phyloP scores from a whole-genome alignment of 2,329 filamentous ascomycete species.

The Hawksworthiomyces lignivorus region DNA sequence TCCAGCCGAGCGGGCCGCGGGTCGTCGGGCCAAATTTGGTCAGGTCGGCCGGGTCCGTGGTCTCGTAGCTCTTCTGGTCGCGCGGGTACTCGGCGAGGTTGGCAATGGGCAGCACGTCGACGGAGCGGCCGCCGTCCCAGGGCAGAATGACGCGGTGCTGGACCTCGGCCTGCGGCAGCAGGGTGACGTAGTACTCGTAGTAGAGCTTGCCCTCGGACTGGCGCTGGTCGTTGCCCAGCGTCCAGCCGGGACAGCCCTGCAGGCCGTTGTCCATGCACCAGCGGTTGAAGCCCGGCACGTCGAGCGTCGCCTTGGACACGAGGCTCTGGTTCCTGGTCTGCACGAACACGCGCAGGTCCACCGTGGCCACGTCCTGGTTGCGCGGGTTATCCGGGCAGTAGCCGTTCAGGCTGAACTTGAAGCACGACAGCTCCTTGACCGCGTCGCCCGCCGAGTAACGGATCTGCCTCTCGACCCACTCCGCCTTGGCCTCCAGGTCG shows the following conservation, averaged over 20 bases:
- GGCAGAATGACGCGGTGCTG: conserved; percentile 15
- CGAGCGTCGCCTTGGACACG: no score
- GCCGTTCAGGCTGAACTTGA: conserved; percentile 23
- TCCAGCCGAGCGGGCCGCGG: conserved; percentile 19
- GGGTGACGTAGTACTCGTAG: conserved; percentile 6
- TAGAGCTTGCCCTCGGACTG: not conserved
- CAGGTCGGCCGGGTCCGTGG: conserved; percentile 3
- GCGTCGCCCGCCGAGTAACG: conserved; percentile 21
- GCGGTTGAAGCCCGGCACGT: no score
- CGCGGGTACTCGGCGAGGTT: conserved; percentile 9
- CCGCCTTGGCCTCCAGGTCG: conserved; percentile 6
- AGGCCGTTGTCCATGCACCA: no score
- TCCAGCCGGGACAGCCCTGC: not conserved
- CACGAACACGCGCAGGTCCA: conserved; percentile 26
- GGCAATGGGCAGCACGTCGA: conserved; percentile 15
- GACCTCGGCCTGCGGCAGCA: conserved; percentile 14
- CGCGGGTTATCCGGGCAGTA: conserved; percentile 18
- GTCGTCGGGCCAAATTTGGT: conserved; percentile 9
- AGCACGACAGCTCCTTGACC: conserved; percentile 17
- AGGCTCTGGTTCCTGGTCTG: conserved; percentile 26
- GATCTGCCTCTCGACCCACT: conserved; percentile 17
- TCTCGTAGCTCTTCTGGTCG: conserved; percentile 6
- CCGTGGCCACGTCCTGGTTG: conserved; percentile 26
- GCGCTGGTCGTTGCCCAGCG: not conserved
- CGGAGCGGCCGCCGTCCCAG: conserved; percentile 3